These are phyloP conservation scores for Urtica urens DNA, from an alignment of 306 rosid species.

Conservation along the genomic window DNA sequence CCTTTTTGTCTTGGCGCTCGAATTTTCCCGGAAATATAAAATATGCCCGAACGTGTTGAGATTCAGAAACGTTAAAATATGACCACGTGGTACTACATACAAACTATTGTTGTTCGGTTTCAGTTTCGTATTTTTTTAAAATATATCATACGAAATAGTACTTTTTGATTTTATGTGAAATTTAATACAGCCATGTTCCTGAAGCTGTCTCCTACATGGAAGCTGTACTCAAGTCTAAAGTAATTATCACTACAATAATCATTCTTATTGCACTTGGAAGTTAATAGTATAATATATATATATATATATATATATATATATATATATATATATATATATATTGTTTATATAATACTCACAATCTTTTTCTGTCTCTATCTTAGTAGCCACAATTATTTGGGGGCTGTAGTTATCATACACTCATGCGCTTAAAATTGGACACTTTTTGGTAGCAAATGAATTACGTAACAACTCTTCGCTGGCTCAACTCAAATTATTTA, in stretches of 20 bases:
- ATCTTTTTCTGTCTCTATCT: background rate
- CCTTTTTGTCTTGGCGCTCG: constrained; percentile 37
- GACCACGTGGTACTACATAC: background rate
- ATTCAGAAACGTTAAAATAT: background rate
- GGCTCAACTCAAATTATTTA: background rate
- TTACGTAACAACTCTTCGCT: background rate
- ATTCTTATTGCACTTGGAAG: constrained; percentile 3
- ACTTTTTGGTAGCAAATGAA: constrained; percentile 18
- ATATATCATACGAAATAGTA: background rate
- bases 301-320: constrained; percentile 5
- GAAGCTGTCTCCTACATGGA: constrained; percentile 55
- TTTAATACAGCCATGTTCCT: constrained; percentile 18
- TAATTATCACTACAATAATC: constrained; percentile 23
- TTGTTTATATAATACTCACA: background rate
- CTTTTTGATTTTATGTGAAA: background rate
- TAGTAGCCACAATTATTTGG: constrained; percentile 4
- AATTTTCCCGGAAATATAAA: constrained; percentile 39
- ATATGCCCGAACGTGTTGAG: constrained; percentile 16
- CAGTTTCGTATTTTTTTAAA: background rate
- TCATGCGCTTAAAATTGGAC: background rate
- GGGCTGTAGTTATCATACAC: constrained; percentile 20
- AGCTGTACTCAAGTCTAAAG: constrained; percentile 23
- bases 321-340: background rate
- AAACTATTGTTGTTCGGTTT: no score
- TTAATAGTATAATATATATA: constrained; percentile 20